Conservation (phyloP, 139 green algal genomes). For the Astrephomene gubernaculifera region DNA sequence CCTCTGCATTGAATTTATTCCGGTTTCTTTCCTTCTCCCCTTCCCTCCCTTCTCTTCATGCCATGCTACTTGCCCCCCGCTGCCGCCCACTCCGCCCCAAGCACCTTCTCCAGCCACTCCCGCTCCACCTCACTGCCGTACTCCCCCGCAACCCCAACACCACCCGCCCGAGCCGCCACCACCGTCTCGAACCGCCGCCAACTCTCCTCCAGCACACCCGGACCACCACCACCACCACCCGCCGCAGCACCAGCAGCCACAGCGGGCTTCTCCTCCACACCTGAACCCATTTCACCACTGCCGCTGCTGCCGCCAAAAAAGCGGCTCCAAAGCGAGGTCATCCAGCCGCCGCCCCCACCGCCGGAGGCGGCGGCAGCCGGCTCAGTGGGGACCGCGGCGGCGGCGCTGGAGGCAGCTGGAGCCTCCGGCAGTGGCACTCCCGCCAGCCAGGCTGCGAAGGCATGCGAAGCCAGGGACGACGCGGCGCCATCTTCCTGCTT, state of each 20-base stretch:
- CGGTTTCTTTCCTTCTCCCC: too few species aligned
- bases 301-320: not conserved
- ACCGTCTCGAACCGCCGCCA: not conserved
- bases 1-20: too few species aligned
- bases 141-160: too few species aligned
- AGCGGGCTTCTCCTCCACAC: not conserved
- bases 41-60: not conserved
- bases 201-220: not conserved
- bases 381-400: not conserved
- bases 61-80: not conserved
- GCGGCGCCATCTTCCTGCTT: not conserved
- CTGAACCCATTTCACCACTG: too few species aligned
- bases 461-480: not conserved
- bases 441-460: conserved; percentile 30
- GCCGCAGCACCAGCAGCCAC: not conserved
- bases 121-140: conserved; percentile 12
- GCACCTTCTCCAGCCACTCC: conserved; percentile 1
- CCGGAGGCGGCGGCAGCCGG: not conserved
- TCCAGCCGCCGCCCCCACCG: not conserved
- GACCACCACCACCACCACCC: not conserved
- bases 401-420: not conserved
- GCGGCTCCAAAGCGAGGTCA: too few species aligned
- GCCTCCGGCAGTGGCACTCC: not conserved
- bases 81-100: not conserved
- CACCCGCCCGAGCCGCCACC: not conserved